Percentiles rank a stretch among this genome's conserved stretches.
These are phyloP conservation scores for Porogramme epimiltina DNA, from an alignment of 1,284 basidiomycete genomes.

Conservation along the genomic window DNA sequence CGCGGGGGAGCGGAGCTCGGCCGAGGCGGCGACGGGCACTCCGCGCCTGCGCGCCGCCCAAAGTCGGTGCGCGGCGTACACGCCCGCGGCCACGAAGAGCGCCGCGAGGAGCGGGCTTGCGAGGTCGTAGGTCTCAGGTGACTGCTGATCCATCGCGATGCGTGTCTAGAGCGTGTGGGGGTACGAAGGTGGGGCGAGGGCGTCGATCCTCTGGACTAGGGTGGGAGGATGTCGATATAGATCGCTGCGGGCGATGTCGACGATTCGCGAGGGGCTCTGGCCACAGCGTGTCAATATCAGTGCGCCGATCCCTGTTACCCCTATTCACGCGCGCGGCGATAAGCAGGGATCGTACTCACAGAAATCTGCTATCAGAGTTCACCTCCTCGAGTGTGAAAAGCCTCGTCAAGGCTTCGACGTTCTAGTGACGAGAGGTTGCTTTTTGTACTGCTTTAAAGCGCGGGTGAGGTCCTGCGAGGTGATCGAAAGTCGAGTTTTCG, in stretches of 20 bases:
- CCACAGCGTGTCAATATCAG: conserved; percentile 11
- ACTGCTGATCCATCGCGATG: not conserved
- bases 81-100: not conserved
- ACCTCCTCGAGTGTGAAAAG: no score
- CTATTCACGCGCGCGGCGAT: conserved; percentile 25
- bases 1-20: not conserved
- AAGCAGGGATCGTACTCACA: no score
- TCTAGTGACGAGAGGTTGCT: no score
- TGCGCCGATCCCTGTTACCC: conserved; percentile 15
- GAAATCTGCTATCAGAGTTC: no score
- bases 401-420: no score
- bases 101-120: not conserved
- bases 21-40: not conserved
- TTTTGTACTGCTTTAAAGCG: no score
- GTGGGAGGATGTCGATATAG: not conserved
- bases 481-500: no score
- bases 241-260: not conserved
- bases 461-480: no score
- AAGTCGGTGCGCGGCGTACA: not conserved
- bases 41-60: not conserved
- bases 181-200: not conserved
- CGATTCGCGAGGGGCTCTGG: conserved; percentile 4
- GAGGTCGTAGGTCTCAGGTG: no score
- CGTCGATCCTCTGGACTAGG: not conserved
- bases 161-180: not conserved